phyloP scores from a whole-genome alignment of 2,329 filamentous ascomycete species.

The Magnaporthiopsis incrustans region DNA sequence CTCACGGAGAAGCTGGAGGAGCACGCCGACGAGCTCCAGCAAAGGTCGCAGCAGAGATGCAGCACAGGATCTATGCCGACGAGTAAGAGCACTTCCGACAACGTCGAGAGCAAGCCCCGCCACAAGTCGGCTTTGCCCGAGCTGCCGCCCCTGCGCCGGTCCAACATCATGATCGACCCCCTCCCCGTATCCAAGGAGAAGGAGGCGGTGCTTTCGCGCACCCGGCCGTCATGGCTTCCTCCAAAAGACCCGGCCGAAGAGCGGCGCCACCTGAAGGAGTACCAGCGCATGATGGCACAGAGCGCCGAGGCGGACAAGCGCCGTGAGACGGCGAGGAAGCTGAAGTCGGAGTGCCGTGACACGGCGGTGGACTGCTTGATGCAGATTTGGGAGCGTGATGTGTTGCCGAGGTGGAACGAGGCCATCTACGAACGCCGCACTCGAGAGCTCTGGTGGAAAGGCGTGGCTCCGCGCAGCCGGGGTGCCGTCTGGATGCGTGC shows the following conservation, averaged over 20 bases:
- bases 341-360: constrained; percentile 45
- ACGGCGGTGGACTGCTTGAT: constrained; percentile 45
- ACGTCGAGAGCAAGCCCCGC: constrained; percentile 39
- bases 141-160: constrained; percentile 60
- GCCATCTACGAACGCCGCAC: constrained; percentile 62
- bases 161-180: constrained; percentile 77
- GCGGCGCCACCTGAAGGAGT: constrained; percentile 76
- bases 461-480: constrained; percentile 62
- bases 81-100: constrained; percentile 21
- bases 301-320: constrained; percentile 53
- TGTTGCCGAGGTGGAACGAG: constrained; percentile 67
- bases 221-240: constrained; percentile 75
- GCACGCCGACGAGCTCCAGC: constrained; percentile 57
- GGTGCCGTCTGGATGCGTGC: constrained; percentile 63
- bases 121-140: constrained; percentile 62
- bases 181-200: constrained; percentile 81
- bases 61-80: constrained; percentile 29
- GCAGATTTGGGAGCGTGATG: constrained; percentile 66
- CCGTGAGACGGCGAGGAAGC: constrained; percentile 44
- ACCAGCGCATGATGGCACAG: constrained; percentile 71
- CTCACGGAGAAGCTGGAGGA: constrained; percentile 76
- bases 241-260: constrained; percentile 89
- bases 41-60: constrained; percentile 28
- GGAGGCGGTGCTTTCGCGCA: constrained; percentile 72
- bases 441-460: constrained; percentile 75